Conservation (phyloP, 208 protist genomes). For the Endotrypanum monterogeii region DNA sequence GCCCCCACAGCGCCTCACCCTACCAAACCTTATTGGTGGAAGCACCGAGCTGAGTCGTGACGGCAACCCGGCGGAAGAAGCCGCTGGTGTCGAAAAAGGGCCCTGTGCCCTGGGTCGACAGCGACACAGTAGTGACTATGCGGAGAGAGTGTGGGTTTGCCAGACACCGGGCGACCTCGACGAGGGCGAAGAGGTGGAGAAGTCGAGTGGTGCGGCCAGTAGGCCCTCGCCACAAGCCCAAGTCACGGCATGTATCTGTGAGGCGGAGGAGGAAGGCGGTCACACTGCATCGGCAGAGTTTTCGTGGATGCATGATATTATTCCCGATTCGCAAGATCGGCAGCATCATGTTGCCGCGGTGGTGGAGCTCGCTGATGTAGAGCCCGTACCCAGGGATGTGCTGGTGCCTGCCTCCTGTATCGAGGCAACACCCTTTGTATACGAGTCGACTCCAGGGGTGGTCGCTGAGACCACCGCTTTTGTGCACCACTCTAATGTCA, state of each 20-base stretch:
- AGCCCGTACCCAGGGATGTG: slow-evolving; percentile 3
- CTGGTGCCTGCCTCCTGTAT: slow-evolving; percentile 9
- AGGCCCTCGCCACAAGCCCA: background rate
- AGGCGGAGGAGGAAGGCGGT: too few relatives aligned
- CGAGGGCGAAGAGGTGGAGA: background rate
- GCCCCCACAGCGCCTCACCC: background rate
- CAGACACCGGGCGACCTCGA: background rate
- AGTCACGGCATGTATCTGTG: background rate
- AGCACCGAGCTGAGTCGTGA: slow-evolving; percentile 7
- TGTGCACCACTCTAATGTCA: background rate
- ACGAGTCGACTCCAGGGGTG: background rate
- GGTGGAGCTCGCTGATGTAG: background rate
- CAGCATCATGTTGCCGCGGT: background rate
- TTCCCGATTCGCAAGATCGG: slow-evolving; percentile 1
- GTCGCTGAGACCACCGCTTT: background rate
- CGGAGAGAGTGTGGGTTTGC: background rate
- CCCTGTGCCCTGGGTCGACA: background rate
- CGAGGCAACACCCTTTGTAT: background rate
- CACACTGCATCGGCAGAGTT: background rate
- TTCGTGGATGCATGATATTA: slow-evolving; percentile 1
- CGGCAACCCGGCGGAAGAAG: background rate
- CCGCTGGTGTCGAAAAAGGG: background rate
- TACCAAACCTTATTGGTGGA: slow-evolving; percentile 9
- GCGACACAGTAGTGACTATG: background rate
- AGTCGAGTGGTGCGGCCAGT: background rate